These are phyloP conservation scores for Cordyceps javanica DNA, from an alignment of 2,329 filamentous ascomycete species.

Conservation along the genomic window DNA sequence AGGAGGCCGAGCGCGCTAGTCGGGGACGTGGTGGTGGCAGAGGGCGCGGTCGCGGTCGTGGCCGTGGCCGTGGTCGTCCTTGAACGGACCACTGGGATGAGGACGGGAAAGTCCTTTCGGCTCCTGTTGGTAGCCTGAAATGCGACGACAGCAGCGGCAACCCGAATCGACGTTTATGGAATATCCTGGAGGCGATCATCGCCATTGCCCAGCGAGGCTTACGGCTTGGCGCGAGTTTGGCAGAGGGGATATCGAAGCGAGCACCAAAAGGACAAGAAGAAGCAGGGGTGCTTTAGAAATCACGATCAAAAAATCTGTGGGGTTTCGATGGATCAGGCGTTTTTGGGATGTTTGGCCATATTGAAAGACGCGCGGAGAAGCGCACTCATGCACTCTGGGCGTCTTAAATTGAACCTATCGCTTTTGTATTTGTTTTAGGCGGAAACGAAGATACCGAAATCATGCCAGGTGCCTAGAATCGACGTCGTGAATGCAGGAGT, in stretches of 20 bases:
- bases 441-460: neutral
- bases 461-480: neutral
- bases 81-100: neutral
- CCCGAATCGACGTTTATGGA: neutral
- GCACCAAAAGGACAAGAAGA: neutral
- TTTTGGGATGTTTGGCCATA: slow-evolving; percentile 13
- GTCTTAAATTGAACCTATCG: neutral
- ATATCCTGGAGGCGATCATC: neutral
- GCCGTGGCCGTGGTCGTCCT: slow-evolving; percentile 32
- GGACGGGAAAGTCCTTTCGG: neutral
- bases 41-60: slow-evolving; percentile 43
- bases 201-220: neutral
- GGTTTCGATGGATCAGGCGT: slow-evolving; percentile 11
- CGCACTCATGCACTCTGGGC: slow-evolving; percentile 2
- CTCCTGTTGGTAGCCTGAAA: neutral
- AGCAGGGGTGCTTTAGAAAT: neutral
- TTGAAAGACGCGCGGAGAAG: slow-evolving; percentile 3
- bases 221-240: neutral
- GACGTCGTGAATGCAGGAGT: neutral
- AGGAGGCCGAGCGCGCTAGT: slow-evolving; percentile 65
- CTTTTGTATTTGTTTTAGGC: neutral
- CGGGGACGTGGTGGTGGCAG: slow-evolving; percentile 48
- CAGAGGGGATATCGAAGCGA: neutral
- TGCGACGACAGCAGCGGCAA: neutral
- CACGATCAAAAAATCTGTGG: slow-evolving; percentile 1